Conservation (phyloP, 73 alveolate species). For the Tetrahymena thermophila region DNA sequence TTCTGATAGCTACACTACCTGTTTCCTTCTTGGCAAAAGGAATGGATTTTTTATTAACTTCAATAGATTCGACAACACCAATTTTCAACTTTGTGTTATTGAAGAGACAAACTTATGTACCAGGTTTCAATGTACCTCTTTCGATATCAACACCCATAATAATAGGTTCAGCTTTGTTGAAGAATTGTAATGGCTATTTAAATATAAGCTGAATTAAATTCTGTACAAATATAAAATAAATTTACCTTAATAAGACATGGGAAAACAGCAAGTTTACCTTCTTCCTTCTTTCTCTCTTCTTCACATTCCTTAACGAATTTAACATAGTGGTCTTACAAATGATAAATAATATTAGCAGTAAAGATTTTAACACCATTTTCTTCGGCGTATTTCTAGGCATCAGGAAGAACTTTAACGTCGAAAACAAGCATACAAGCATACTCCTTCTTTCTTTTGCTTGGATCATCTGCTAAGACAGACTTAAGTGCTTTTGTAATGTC, state of each 20-base stretch:
- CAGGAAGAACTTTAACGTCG: slow-evolving; percentile 96
- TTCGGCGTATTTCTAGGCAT: slow-evolving; percentile 97
- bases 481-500: slow-evolving; percentile 88
- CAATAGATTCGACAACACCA: slow-evolving; percentile 84
- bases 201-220: neutral
- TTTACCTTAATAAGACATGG: slow-evolving; percentile 81
- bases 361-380: slow-evolving; percentile 92
- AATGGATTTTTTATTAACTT: slow-evolving; percentile 64
- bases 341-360: slow-evolving; percentile 97
- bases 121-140: slow-evolving; percentile 83
- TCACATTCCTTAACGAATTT: slow-evolving; percentile 83
- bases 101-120: slow-evolving; percentile 87
- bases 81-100: slow-evolving; percentile 74
- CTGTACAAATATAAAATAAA: neutral
- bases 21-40: slow-evolving; percentile 69
- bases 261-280: slow-evolving; percentile 92
- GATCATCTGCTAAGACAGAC: slow-evolving; percentile 27
- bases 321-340: slow-evolving; percentile 91
- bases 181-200: slow-evolving; percentile 6
- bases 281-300: slow-evolving; percentile 85
- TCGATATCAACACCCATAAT: slow-evolving; percentile 85
- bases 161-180: slow-evolving; percentile 83
- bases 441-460: slow-evolving; percentile 37
- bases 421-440: slow-evolving; percentile 95
- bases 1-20: slow-evolving; percentile 87